phyloP scores from a whole-genome alignment of 345 rosid genomes.

The Lagerstroemia speciosa region DNA sequence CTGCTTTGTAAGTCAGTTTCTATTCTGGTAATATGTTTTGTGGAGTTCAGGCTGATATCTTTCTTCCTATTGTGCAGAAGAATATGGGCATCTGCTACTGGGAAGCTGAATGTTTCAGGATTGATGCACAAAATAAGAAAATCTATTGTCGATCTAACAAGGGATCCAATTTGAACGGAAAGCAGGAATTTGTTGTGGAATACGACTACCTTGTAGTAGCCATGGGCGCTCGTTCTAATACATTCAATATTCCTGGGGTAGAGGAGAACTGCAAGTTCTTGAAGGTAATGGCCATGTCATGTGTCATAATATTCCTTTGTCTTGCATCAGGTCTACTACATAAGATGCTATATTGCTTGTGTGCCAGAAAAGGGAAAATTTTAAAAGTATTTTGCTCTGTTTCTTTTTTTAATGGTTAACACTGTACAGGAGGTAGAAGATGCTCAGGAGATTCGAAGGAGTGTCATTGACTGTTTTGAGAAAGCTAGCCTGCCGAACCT shows the following conservation, averaged over 20 bases:
- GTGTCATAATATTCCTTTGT: not conserved
- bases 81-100: conserved; percentile 42
- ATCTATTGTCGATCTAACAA: conserved; percentile 60
- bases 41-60: not conserved
- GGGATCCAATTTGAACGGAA: conserved; percentile 34
- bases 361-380: too few species aligned
- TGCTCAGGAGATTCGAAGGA: conserved; percentile 80
- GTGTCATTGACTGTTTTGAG: conserved; percentile 80
- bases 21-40: not conserved
- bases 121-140: conserved; percentile 70
- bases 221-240: conserved; percentile 89
- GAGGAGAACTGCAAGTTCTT: conserved; percentile 83
- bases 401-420: conserved; percentile 3
- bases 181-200: conserved; percentile 64
- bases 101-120: conserved; percentile 91
- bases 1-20: not conserved
- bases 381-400: not conserved
- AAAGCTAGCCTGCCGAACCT: conserved; percentile 81
- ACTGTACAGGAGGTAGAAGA: conserved; percentile 88
- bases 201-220: conserved; percentile 92
- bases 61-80: conserved; percentile 29
- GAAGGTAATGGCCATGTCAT: conserved; percentile 40
- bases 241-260: conserved; percentile 94
- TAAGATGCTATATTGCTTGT: too few species aligned
- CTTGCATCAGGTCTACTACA: not conserved